A percentile compares a stretch with the other conserved stretches of the same genome.
phyloP scores from a whole-genome alignment of 2,329 filamentous ascomycete genomes.

The Teratosphaeriaceae sp. region DNA sequence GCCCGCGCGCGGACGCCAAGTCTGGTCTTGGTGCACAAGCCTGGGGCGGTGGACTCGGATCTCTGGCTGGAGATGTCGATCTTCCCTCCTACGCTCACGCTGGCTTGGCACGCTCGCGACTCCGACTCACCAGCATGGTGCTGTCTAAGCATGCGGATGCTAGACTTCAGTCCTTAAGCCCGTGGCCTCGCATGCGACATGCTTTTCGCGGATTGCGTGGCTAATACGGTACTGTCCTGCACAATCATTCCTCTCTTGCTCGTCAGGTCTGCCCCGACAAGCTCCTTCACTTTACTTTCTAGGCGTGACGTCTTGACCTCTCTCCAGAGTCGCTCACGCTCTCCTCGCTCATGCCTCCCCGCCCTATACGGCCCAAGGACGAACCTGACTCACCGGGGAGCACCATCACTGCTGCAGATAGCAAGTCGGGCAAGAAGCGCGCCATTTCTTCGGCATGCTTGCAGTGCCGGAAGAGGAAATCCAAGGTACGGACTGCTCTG shows the following conservation, averaged over 20 bases:
- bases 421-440: conserved; percentile 27
- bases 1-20: not conserved
- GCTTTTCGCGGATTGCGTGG: not conserved
- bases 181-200: not conserved
- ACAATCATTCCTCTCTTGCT: not conserved
- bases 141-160: too few relatives aligned
- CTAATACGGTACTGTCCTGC: not conserved
- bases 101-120: too few relatives aligned
- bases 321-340: not conserved
- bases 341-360: conserved; percentile 23
- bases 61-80: too few relatives aligned
- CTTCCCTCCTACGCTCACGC: too few relatives aligned
- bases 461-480: conserved; percentile 46
- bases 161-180: too few relatives aligned
- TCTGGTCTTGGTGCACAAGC: too few relatives aligned
- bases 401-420: conserved; percentile 19
- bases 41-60: too few relatives aligned
- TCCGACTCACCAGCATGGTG: too few relatives aligned
- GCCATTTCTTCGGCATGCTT: conserved; percentile 40
- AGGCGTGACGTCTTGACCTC: not conserved
- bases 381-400: conserved; percentile 18
- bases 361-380: conserved; percentile 27
- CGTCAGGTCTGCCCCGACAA: not conserved
- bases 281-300: not conserved
- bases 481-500: conserved; percentile 43